phyloP scores from a whole-genome alignment of 163 green algal genomes.

The Volvox carteri region DNA sequence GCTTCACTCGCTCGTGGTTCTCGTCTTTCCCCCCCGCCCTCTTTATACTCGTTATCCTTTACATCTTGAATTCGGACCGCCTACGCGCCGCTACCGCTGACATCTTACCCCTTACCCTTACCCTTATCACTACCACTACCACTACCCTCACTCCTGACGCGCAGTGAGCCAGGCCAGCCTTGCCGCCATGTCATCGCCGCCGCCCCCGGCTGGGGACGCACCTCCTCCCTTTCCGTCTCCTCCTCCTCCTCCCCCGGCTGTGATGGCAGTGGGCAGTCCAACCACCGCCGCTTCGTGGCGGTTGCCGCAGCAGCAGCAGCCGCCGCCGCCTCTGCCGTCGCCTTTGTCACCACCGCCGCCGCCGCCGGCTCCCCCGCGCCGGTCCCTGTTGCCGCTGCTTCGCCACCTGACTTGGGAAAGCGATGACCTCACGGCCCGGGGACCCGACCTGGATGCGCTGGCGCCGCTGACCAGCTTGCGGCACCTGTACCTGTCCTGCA shows the following conservation, averaged over 20 bases:
- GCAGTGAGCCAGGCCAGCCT: slow-evolving; percentile 46
- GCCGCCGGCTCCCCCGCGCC: background rate
- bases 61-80: too few relatives aligned
- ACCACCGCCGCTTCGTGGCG: background rate
- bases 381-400: slow-evolving; percentile 16
- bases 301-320: background rate
- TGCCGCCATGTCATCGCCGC: background rate
- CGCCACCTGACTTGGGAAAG: slow-evolving; percentile 1
- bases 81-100: too few relatives aligned
- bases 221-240: too few relatives aligned
- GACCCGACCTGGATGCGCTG: slow-evolving; percentile 22
- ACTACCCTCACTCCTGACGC: too few relatives aligned
- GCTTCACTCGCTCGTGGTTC: too few relatives aligned
- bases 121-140: too few relatives aligned
- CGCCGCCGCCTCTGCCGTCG: background rate
- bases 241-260: background rate
- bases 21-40: too few relatives aligned
- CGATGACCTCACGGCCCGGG: slow-evolving; percentile 43
- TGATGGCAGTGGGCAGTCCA: too few relatives aligned
- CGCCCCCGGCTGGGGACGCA: too few relatives aligned
- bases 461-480: slow-evolving; percentile 30
- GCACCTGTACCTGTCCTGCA: slow-evolving; percentile 48
- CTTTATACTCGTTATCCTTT: too few relatives aligned
- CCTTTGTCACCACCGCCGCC: background rate
- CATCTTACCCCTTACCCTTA: too few relatives aligned